phyloP scores from a whole-genome alignment of 805 yeast genomes.

The Candida andamanensis region DNA sequence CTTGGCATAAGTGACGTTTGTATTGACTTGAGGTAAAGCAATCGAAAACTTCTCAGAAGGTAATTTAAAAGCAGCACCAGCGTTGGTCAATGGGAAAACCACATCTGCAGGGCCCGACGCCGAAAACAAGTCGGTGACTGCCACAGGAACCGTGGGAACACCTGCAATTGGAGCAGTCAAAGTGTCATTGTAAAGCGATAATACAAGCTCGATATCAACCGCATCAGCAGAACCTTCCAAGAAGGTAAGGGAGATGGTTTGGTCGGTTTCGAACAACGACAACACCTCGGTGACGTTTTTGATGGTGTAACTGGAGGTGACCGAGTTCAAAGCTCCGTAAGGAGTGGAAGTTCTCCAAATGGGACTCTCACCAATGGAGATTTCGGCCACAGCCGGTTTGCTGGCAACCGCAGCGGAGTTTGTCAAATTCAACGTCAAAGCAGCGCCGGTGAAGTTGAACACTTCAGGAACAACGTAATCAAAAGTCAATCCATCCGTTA shows the following conservation, averaged over 20 bases:
- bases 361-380: conserved; percentile 18
- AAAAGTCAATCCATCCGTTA: conserved; percentile 7
- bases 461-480: conserved; percentile 9
- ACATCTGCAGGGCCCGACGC: conserved; percentile 18
- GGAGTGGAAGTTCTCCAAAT: conserved; percentile 27
- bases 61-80: conserved; percentile 14
- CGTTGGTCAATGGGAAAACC: conserved; percentile 17
- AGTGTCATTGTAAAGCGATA: conserved; percentile 16
- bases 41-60: conserved; percentile 17
- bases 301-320: conserved; percentile 17
- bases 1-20: conserved; percentile 18
- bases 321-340: conserved; percentile 8
- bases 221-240: conserved; percentile 17
- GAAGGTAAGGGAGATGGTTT: conserved; percentile 12
- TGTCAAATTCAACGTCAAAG: conserved; percentile 22
- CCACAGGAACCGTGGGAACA: conserved; percentile 4
- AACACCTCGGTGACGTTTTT: conserved; percentile 22
- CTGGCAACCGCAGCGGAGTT: conserved; percentile 13
- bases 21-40: conserved; percentile 15
- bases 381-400: conserved; percentile 16
- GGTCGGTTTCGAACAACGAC: conserved; percentile 14
- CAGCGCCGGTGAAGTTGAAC: conserved; percentile 21
- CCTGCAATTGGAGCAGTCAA: conserved; percentile 8
- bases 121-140: conserved; percentile 13
- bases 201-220: conserved; percentile 16